Evolutionary conservation across 2,329 filamentous ascomycete genomes (phyloP), one percentile per base, ranked within the genome.

Genomic region (Aspergillaceae sp.): DNA sequence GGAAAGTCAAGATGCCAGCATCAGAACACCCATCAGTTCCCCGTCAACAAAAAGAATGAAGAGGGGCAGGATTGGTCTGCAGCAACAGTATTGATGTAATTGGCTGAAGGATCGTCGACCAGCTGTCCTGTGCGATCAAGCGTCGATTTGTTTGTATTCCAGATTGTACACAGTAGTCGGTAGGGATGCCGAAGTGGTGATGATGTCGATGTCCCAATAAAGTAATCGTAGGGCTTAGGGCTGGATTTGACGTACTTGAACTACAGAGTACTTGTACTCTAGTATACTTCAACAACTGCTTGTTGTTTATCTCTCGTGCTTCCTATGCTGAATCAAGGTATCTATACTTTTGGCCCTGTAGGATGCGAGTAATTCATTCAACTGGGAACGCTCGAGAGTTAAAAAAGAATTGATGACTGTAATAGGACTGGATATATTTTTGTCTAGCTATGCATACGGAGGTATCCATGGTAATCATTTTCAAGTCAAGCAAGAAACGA

Each of bases 1-100:
- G 44, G 44, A 44, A 47, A 41, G 49, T 55, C 44, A 56, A 45
- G 47, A 56, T 48, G 50, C 51, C 49, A 52, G 55, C 54, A 60
- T 59, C 47, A 52, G 53, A 45, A 41, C 51, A 51, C 46, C 49
- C 34, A 19, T 26, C 19, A 38, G 19, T 26, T 38, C 34, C 26
- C n/a, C 9, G 36, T 38, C 36, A 36, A 36, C 43, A 30, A 45
- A 48, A n/a, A 26, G 19, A 19, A 19, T 19, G 41, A 42, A 32
- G 41, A 32, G 41, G 32, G 30, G 19, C 27, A 26, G 36, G 5
- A 10, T 38, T 27, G 4, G 19, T 26, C 8, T 28, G 11, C 19
- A 38, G 36, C 36, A 4, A 38, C 36, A 8, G 36, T 38, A 19
- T 27, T 9, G 26, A 38, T 28, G 8, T 38, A 38, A 38, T 38